phyloP scores from a whole-genome alignment of 1,139 yeast genomes.

The Scheffersomyces illinoinensis region DNA sequence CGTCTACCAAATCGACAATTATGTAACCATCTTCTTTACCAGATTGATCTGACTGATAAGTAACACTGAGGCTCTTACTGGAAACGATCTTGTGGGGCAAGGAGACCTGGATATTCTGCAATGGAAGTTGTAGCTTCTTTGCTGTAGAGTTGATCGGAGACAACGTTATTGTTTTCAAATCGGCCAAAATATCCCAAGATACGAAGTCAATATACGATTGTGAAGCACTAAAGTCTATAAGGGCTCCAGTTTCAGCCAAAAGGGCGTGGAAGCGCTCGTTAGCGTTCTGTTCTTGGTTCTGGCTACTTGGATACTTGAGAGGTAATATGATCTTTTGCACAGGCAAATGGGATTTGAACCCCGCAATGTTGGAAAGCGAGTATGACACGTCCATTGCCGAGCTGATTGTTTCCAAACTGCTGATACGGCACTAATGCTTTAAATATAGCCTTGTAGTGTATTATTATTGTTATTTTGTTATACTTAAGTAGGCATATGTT shows the following conservation, averaged over 20 bases:
- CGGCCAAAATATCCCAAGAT: constrained; percentile 30
- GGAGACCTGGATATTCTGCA: constrained; percentile 27
- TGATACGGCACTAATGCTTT: neutral
- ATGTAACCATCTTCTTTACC: constrained; percentile 14
- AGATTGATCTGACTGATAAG: constrained; percentile 3
- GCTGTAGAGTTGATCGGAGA: constrained; percentile 28
- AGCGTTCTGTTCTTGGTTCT: neutral
- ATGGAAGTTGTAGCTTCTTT: constrained; percentile 24
- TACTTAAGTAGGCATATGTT: neutral
- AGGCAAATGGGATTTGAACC: constrained; percentile 25
- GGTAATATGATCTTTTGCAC: constrained; percentile 28
- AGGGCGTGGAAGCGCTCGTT: constrained; percentile 26
- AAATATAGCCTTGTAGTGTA: neutral
- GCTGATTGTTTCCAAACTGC: neutral
- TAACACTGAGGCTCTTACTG: constrained; percentile 22
- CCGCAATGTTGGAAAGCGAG: constrained; percentile 23
- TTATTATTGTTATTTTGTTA: no score
- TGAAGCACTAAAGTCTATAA: constrained; percentile 20
- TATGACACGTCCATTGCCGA: constrained; percentile 17
- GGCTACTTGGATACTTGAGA: constrained; percentile 25
- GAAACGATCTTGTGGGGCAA: constrained; percentile 38
- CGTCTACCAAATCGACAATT: constrained; percentile 21
- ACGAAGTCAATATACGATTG: constrained; percentile 23
- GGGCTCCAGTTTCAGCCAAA: constrained; percentile 24
- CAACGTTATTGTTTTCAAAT: constrained; percentile 29